Base-by-base conservation (phyloP, 2,329 filamentous ascomycete species). In the Cadophora gregata region DNA sequence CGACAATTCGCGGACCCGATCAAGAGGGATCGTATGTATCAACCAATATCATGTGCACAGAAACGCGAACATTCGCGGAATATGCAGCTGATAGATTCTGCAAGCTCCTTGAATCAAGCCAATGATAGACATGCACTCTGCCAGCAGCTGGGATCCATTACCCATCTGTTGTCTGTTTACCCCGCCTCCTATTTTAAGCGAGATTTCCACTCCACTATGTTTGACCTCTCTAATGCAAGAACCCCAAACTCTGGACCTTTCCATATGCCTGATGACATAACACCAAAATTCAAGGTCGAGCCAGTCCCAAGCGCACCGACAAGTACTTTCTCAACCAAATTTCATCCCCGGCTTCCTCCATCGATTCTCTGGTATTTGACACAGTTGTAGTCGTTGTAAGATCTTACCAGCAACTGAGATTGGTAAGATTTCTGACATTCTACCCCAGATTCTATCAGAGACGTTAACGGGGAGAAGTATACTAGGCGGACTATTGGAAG, bases 111-210 rank as follows among this genome's bases (percentile, higher is more conserved):
- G n/a, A n/a, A n/a, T n/a, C n/a, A n/a, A n/a, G n/a, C n/a, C n/a
- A n/a, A n/a, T n/a, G n/a, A n/a, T n/a, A n/a, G n/a, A n/a, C n/a
- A n/a, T n/a, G n/a, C n/a, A n/a, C n/a, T n/a, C n/a, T n/a, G n/a
- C n/a, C n/a, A n/a, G n/a, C n/a, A n/a, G n/a, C n/a, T n/a, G n/a
- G 45, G 1, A 21, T 48, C n/a, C 4, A 48, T 48, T 48, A 24
- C 45, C 45, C 45, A 19, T 48, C 47, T 50, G 8, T 50, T 25
- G 47, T 50, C 47, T 50, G 9, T 50, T 50, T 50, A 53, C 50
- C 50, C 50, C 25, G 50, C 50, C 50, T 31, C 50, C 50, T 53
- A n/a, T 31, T 53, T 31, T 53, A 31, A 53, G 50, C 50, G 50
- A 53, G 50, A 14, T 14, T 38, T 3, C n/a, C n/a, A n/a, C 42